Conservation (phyloP, 2,329 filamentous ascomycete species). For the Botrytis elliptica region DNA sequence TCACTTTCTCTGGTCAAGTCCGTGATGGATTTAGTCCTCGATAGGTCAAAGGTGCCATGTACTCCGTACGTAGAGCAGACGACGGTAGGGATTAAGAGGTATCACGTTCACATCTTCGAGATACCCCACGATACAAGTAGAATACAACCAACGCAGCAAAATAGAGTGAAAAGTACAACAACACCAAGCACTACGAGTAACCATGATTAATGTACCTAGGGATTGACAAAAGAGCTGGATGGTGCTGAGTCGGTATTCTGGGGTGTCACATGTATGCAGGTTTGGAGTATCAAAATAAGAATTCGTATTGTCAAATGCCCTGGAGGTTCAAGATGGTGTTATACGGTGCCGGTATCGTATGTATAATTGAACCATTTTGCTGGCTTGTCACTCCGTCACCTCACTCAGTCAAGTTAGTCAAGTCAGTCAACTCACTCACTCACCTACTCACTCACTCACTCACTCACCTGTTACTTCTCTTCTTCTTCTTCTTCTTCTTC, state of each 20-base stretch:
- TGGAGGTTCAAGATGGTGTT: background rate
- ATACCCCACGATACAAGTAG: slow-evolving; percentile 10
- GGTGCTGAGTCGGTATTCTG: too few species aligned
- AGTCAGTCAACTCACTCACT: too few species aligned
- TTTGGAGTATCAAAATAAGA: too few species aligned
- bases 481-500: too few species aligned
- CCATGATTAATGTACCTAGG: slow-evolving; percentile 1
- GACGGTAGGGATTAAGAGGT: background rate
- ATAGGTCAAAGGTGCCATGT: background rate
- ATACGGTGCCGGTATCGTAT: background rate
- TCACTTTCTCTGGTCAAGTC: background rate
- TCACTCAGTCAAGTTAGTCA: background rate
- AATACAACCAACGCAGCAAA: slow-evolving; percentile 20
- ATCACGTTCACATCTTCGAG: slow-evolving; percentile 22
- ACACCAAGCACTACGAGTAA: background rate
- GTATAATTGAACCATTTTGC: background rate
- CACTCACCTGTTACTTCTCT: background rate
- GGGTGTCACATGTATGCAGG: background rate
- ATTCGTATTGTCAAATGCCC: background rate
- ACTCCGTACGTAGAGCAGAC: background rate
- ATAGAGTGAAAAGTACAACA: slow-evolving; percentile 14
- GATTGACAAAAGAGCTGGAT: background rate
- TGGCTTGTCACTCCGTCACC: background rate
- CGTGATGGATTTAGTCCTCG: background rate
- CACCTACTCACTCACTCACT: background rate